These are phyloP conservation scores for Xylaria sp. DNA, from an alignment of 2,329 filamentous ascomycete species.

Conservation along the genomic window DNA sequence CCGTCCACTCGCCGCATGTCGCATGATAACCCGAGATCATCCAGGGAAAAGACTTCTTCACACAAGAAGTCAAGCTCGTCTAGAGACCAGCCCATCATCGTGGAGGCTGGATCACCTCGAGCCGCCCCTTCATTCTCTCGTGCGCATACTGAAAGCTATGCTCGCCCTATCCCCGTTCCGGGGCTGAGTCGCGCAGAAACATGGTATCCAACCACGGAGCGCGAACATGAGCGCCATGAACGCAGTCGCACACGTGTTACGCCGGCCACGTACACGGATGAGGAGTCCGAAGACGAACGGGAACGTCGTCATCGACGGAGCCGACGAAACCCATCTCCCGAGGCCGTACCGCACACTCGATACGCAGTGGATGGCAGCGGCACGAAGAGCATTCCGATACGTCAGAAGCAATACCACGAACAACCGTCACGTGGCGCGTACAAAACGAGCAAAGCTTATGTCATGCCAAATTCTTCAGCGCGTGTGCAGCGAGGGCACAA, in stretches of 20 bases:
- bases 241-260: slow-evolving; percentile 31
- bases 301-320: slow-evolving; percentile 42
- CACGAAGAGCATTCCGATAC: slow-evolving; percentile 33
- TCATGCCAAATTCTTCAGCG: slow-evolving; percentile 41
- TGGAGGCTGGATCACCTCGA: slow-evolving; percentile 38
- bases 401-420: slow-evolving; percentile 37
- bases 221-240: slow-evolving; percentile 42
- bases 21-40: slow-evolving; percentile 45
- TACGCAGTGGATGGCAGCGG: slow-evolving; percentile 31
- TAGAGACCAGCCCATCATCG: slow-evolving; percentile 43
- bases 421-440: slow-evolving; percentile 32
- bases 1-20: slow-evolving; percentile 45
- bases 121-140: slow-evolving; percentile 38
- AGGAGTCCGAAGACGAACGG: slow-evolving; percentile 45
- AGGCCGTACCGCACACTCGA: slow-evolving; percentile 32
- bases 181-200: slow-evolving; percentile 41
- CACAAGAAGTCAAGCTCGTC: slow-evolving; percentile 45
- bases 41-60: slow-evolving; percentile 46
- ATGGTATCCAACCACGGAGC: slow-evolving; percentile 40
- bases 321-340: slow-evolving; percentile 45
- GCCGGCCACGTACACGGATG: slow-evolving; percentile 30
- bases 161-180: slow-evolving; percentile 40
- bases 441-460: slow-evolving; percentile 30
- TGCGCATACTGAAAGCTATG: slow-evolving; percentile 43
- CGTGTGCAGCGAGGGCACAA: slow-evolving; percentile 37